Conservation (phyloP, 306 rosid species). For the Pterocarpus santalinus region DNA sequence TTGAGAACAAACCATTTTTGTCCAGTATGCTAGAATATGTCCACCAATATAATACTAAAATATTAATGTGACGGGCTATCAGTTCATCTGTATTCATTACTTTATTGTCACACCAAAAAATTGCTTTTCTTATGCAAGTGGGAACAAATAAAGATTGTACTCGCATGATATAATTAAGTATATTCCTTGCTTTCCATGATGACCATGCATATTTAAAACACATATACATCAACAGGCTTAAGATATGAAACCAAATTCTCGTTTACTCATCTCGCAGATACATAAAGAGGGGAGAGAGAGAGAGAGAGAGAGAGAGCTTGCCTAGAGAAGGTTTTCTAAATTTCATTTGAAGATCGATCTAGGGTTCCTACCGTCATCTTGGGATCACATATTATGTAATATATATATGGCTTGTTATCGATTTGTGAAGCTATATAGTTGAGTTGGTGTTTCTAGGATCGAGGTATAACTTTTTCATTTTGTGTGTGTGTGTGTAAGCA, state of each 20-base stretch:
- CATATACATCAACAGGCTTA: constrained; percentile 27
- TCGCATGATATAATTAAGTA: constrained; percentile 53
- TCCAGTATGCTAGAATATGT: neutral
- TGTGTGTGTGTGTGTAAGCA: constrained; percentile 20
- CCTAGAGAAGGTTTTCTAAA: constrained; percentile 3
- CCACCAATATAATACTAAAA: constrained; percentile 31
- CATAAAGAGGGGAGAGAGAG: neutral
- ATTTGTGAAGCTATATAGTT: neutral
- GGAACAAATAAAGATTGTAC: constrained; percentile 41
- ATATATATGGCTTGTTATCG: constrained; percentile 20
- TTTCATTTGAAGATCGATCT: constrained; percentile 48
- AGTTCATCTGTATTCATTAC: constrained; percentile 2
- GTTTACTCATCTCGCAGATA: constrained; percentile 39
- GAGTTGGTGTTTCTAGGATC: constrained; percentile 26
- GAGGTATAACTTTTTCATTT: constrained; percentile 16
- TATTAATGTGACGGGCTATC: neutral
- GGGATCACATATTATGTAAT: constrained; percentile 3
- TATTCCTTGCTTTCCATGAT: constrained; percentile 49
- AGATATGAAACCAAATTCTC: constrained; percentile 37
- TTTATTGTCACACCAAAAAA: constrained; percentile 14
- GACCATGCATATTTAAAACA: constrained; percentile 47
- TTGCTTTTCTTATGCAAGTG: constrained; percentile 34
- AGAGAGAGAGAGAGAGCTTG: constrained; percentile 37
- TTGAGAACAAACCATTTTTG: constrained; percentile 20
- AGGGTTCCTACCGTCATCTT: constrained; percentile 18